Evolutionary conservation across 805 yeast genomes (phyloP).

Genomic region (Debaryomyces prosopidis): DNA sequence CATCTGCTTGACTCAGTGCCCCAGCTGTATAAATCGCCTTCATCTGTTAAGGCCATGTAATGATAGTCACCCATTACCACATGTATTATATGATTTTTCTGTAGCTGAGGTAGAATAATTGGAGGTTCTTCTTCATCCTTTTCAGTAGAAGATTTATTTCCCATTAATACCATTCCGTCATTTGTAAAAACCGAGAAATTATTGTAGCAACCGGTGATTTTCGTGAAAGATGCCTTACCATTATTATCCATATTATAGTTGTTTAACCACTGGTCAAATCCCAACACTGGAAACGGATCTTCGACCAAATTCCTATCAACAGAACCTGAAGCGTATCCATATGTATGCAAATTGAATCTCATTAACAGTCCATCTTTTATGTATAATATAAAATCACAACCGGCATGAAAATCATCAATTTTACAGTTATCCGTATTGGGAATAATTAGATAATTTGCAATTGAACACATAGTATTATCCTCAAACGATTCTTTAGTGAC

Average conservation of each 20-base stretch:
- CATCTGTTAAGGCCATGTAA: slow-evolving; percentile 55
- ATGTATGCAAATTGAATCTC: slow-evolving; percentile 30
- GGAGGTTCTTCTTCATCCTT: slow-evolving; percentile 25
- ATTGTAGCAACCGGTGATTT: slow-evolving; percentile 55
- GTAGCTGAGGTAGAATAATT: slow-evolving; percentile 39
- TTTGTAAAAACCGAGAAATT: slow-evolving; percentile 58
- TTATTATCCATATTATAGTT: slow-evolving; percentile 16
- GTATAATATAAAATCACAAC: slow-evolving; percentile 53
- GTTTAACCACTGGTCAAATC: slow-evolving; percentile 32
- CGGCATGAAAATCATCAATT: slow-evolving; percentile 55
- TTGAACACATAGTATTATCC: slow-evolving; percentile 10
- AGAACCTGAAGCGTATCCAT: slow-evolving; percentile 12
- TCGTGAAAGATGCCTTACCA: slow-evolving; percentile 37
- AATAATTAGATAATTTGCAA: slow-evolving; percentile 42
- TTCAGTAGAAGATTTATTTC: slow-evolving; percentile 20
- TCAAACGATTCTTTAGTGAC: slow-evolving; percentile 19
- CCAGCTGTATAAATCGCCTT: slow-evolving; percentile 65
- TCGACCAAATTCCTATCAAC: slow-evolving; percentile 6
- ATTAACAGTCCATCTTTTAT: slow-evolving; percentile 47
- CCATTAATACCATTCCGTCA: slow-evolving; percentile 47
- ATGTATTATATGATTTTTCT: slow-evolving; percentile 49
- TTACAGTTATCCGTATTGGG: slow-evolving; percentile 38
- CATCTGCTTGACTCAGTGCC: slow-evolving; percentile 62
- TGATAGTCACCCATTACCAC: slow-evolving; percentile 76
- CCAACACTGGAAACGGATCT: slow-evolving; percentile 9